These are phyloP conservation scores for Mucor lusitanicus DNA, from an alignment of 371 early-diverging fungal genomes.

Conservation along the genomic window DNA sequence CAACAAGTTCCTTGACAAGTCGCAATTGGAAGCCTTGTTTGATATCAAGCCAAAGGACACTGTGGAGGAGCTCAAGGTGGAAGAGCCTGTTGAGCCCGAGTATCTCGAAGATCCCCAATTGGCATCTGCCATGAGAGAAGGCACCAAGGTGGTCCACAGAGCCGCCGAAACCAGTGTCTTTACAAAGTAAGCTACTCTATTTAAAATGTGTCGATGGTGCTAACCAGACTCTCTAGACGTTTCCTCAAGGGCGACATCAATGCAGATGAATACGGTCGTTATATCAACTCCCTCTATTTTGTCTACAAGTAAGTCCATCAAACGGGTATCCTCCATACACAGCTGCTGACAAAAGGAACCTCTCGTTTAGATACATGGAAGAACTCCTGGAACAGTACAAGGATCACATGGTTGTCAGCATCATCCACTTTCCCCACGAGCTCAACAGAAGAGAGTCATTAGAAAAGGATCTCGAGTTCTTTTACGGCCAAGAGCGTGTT, in stretches of 20 bases:
- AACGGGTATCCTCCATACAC: not conserved
- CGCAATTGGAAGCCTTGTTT: slow-evolving; percentile 25
- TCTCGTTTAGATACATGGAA: slow-evolving; percentile 47
- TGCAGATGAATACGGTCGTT: slow-evolving; percentile 49
- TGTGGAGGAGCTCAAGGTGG: slow-evolving; percentile 2
- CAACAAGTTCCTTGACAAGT: slow-evolving; percentile 33
- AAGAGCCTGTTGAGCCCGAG: slow-evolving; percentile 12
- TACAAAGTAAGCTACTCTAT: slow-evolving; percentile 42
- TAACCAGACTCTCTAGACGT: slow-evolving; percentile 23
- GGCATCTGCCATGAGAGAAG: slow-evolving; percentile 56
- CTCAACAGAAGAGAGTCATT: slow-evolving; percentile 48
- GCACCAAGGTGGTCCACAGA: slow-evolving; percentile 60
- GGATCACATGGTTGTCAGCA: slow-evolving; percentile 46
- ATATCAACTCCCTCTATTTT: slow-evolving; percentile 48
- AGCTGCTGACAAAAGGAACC: not conserved
- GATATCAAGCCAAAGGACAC: not conserved
- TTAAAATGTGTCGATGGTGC: not conserved
- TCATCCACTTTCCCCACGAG: slow-evolving; percentile 61
- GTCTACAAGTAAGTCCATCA: slow-evolving; percentile 44
- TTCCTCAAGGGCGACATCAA: slow-evolving; percentile 53
- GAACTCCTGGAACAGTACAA: slow-evolving; percentile 52
- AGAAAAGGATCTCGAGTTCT: slow-evolving; percentile 54
- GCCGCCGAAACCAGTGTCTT: slow-evolving; percentile 64
- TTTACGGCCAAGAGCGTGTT: slow-evolving; percentile 51
- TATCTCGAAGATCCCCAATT: slow-evolving; percentile 47